Conservation (phyloP, 257 asterid genomes). For the Solanum boliviense region DNA sequence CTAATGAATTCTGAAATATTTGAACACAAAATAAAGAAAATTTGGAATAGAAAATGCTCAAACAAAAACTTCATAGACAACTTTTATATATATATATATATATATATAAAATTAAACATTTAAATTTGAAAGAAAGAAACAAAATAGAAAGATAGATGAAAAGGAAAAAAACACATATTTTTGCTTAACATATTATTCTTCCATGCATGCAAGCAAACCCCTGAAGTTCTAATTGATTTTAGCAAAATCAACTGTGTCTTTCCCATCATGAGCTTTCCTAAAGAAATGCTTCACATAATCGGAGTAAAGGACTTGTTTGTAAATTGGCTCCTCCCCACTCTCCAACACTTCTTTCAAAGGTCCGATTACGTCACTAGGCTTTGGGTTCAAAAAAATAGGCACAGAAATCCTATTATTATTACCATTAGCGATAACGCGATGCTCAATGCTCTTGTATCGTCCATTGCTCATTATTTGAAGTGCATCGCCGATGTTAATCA, state of each 20-base stretch:
- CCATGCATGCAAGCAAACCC: background rate
- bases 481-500: slow-evolving; percentile 23
- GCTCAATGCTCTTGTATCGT: slow-evolving; percentile 21
- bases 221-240: background rate
- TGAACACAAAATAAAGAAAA: background rate
- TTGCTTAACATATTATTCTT: background rate
- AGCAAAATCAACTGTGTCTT: slow-evolving; percentile 19
- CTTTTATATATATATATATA: too few species aligned
- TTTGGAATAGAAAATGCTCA: background rate
- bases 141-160: background rate
- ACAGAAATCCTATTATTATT: slow-evolving; percentile 11
- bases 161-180: background rate
- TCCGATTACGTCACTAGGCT: slow-evolving; percentile 10
- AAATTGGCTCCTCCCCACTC: slow-evolving; percentile 12
- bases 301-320: slow-evolving; percentile 19
- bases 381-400: slow-evolving; percentile 21
- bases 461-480: slow-evolving; percentile 22
- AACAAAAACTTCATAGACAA: too few species aligned
- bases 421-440: slow-evolving; percentile 17
- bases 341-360: slow-evolving; percentile 17
- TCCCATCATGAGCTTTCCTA: slow-evolving; percentile 25
- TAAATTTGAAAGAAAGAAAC: too few species aligned
- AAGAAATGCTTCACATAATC: slow-evolving; percentile 29
- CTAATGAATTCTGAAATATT: background rate
- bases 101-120: too few species aligned